Base-by-base conservation (phyloP, 805 yeast species). In the Phaffomyces antillensis region DNA sequence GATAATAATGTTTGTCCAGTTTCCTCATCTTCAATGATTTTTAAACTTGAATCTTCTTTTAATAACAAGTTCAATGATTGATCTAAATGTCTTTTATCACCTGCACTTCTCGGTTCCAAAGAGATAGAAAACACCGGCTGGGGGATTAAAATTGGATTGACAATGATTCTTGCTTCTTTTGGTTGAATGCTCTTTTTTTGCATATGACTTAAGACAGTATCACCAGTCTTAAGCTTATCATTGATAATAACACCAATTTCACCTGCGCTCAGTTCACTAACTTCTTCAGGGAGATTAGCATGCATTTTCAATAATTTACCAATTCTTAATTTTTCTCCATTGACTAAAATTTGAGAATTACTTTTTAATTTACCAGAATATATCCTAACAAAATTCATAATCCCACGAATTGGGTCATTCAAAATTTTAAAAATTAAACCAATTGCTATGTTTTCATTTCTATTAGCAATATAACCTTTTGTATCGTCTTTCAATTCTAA, bases 371-470 rank as follows among this genome's bases (percentile, higher is more conserved):
- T 73, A 0, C 99, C 99, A 41, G 90, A 76, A 65, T 93, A 93
- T 4, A 93, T 93, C 45, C 99, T 71, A 25, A 91, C 81, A 60
- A 83, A 93, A 7, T 86, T 82, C 83, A 90, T 78, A 1, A 81
- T 72, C 1, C 96, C 96, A 49, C 89, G 73, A 18, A 79, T 79
- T 3, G 87, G 84, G 60, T 93, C 96, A 4, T 90, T 83, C 41
- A 85, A 75, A 6, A 91, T 96, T 61, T 93, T 93, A 67, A 93
- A 93, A 2, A 96, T 97, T 36, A 91, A 69, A 0, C 95, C 90
- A 7, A 88, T 73, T 5, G 87, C 73, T 23, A 86, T 59, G 23
- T 79, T 72, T n/a, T 76, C 72, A 53, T 79, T 77, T 30, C 73
- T 68, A 56, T 79, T 76, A 30, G 84, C 58, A 5, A 78, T 57